A percentile compares a stretch with the other conserved stretches of the same genome.
These are phyloP conservation scores for Diaporthe sp. DNA, from an alignment of 2,329 filamentous ascomycete species.

Conservation along the genomic window DNA sequence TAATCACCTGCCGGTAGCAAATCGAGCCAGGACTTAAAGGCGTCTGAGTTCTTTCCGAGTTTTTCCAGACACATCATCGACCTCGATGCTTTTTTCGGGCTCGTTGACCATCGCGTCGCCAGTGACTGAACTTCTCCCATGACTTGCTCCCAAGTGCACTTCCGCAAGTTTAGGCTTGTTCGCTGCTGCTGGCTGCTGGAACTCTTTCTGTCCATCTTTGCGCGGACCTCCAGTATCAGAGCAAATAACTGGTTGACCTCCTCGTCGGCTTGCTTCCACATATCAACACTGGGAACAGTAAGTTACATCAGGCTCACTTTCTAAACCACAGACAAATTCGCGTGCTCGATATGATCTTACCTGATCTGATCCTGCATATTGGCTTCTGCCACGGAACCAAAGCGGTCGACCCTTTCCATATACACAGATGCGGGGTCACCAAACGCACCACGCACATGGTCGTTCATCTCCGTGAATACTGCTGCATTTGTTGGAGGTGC, in stretches of 20 bases:
- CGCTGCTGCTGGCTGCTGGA: neutral
- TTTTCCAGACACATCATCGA: constrained; percentile 25
- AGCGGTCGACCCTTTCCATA: constrained; percentile 18
- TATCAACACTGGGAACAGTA: neutral
- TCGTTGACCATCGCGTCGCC: constrained; percentile 2
- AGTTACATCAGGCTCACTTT: neutral
- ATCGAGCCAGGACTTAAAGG: constrained; percentile 24
- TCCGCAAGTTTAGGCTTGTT: neutral
- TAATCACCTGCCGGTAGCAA: constrained; percentile 31
- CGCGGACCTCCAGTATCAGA: neutral
- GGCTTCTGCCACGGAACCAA: constrained; percentile 1
- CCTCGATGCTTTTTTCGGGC: constrained; percentile 17
- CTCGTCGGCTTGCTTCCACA: constrained; percentile 8
- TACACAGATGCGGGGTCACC: neutral
- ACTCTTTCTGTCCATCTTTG: constrained; percentile 10
- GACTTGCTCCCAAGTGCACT: constrained; percentile 26
- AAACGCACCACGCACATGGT: neutral
- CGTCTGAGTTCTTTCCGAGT: constrained; percentile 28
- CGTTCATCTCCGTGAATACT: constrained; percentile 12
- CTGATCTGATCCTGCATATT: constrained; percentile 6
- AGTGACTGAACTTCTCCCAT: constrained; percentile 29
- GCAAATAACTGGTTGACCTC: neutral
- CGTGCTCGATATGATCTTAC: neutral
- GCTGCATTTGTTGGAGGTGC: constrained; percentile 14
- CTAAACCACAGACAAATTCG: too few species aligned